These are phyloP conservation scores for Leccinellum luteum DNA, from an alignment of 768 basidiomycete genomes.

Conservation along the genomic window DNA sequence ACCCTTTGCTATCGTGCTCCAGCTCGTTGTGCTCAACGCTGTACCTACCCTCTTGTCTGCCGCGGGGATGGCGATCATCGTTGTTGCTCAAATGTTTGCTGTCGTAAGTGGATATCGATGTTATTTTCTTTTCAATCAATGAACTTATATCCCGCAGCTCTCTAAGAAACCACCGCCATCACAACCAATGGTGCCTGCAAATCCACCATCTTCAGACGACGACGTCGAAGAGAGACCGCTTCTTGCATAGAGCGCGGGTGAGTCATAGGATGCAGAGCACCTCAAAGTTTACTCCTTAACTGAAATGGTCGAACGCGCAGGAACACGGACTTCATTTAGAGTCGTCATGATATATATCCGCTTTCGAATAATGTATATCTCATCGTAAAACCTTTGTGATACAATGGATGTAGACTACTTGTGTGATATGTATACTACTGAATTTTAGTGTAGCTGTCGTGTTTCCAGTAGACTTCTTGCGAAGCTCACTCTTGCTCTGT, in stretches of 20 bases:
- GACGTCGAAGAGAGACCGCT: background rate
- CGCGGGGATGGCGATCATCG: conserved; percentile 63
- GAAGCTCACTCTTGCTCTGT: too few relatives aligned
- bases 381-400: background rate
- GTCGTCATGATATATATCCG: background rate
- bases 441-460: background rate
- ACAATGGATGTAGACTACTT: background rate
- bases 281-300: background rate
- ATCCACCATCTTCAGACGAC: background rate
- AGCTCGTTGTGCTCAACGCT: conserved; percentile 62
- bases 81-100: conserved; percentile 27
- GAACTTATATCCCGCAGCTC: background rate
- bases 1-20: conserved; percentile 64
- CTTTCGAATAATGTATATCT: background rate
- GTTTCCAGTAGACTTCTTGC: background rate
- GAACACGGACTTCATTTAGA: background rate
- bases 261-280: background rate
- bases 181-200: background rate
- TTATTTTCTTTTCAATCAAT: background rate
- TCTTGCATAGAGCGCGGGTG: background rate
- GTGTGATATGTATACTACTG: background rate
- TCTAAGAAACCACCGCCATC: background rate
- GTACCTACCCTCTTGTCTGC: conserved; percentile 57
- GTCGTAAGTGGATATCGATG: conserved; percentile 1
- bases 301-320: background rate